Percentiles rank a stretch among this genome's conserved stretches.
phyloP scores from a whole-genome alignment of 768 basidiomycete genomes.

The Tricholomella constricta region DNA sequence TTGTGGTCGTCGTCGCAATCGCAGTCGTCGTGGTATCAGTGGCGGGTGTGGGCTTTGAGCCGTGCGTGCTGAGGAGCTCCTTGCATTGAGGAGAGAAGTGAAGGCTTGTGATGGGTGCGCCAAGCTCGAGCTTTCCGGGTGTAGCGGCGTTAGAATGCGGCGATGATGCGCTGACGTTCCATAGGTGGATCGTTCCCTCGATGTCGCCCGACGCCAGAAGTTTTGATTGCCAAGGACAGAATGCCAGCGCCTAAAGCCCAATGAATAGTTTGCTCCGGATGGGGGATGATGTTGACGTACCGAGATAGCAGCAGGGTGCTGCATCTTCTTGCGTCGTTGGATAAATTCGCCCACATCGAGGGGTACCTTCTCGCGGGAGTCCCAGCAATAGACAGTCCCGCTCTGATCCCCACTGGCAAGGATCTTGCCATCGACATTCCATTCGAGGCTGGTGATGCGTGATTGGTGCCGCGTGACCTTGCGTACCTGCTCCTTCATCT shows the following conservation, averaged over 20 bases:
- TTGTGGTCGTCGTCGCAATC: too few relatives aligned
- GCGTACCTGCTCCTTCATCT: conserved; percentile 62
- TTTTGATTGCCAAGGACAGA: conserved; percentile 87
- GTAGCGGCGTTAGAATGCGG: conserved; percentile 44
- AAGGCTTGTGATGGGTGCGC: conserved; percentile 66
- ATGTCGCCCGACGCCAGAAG: conserved; percentile 78
- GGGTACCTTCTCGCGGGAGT: conserved; percentile 52
- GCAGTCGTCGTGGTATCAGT: neutral
- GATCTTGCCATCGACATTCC: conserved; percentile 66
- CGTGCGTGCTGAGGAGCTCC: conserved; percentile 85
- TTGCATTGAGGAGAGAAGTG: conserved; percentile 81
- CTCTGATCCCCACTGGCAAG: conserved; percentile 78
- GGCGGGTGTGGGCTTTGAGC: conserved; percentile 23
- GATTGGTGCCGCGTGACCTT: conserved; percentile 71
- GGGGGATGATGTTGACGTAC: conserved; percentile 31
- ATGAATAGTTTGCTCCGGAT: neutral
- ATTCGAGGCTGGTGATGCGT: conserved; percentile 63
- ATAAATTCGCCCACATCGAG: conserved; percentile 58
- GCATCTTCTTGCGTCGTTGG: conserved; percentile 65
- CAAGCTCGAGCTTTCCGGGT: conserved; percentile 48
- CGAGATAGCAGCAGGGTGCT: conserved; percentile 62
- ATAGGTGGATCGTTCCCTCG: conserved; percentile 54
- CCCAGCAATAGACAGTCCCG: conserved; percentile 81
- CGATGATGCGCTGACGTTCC: conserved; percentile 50
- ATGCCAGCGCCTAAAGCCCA: conserved; percentile 70